phyloP scores from a whole-genome alignment of 1,139 yeast species.

The Meyerozyma athensensis region DNA sequence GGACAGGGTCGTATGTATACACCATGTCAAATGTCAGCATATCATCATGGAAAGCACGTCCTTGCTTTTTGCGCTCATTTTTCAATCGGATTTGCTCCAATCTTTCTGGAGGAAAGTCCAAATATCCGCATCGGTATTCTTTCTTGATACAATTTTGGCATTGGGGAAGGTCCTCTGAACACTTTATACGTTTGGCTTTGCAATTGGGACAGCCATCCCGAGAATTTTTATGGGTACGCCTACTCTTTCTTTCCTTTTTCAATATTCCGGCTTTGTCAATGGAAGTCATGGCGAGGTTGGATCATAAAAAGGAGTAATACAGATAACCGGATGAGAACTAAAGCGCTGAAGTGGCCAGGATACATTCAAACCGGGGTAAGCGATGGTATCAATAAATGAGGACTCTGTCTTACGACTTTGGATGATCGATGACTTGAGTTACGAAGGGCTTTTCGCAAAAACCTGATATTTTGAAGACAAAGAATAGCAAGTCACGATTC shows the following conservation, averaged over 20 bases:
- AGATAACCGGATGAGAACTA: too few relatives aligned
- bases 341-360: too few relatives aligned
- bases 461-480: too few relatives aligned
- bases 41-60: background rate
- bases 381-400: too few relatives aligned
- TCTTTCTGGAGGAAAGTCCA: slow-evolving; percentile 37
- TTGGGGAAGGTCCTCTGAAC: slow-evolving; percentile 41
- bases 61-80: slow-evolving; percentile 14
- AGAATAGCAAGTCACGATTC: too few relatives aligned
- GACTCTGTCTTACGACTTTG: too few relatives aligned
- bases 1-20: background rate
- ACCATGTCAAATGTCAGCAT: background rate
- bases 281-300: background rate
- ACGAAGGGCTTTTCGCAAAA: too few relatives aligned
- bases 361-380: too few relatives aligned
- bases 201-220: slow-evolving; percentile 47
- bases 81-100: slow-evolving; percentile 30
- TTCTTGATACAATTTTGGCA: slow-evolving; percentile 39
- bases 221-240: slow-evolving; percentile 44
- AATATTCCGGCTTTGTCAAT: background rate
- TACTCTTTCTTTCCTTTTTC: slow-evolving; percentile 28
- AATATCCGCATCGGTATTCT: slow-evolving; percentile 38
- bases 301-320: too few relatives aligned
- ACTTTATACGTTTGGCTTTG: slow-evolving; percentile 40
- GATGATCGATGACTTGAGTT: too few relatives aligned